Base-by-base conservation (phyloP, 345 rosid genomes). In the Moringa oleifera region DNA sequence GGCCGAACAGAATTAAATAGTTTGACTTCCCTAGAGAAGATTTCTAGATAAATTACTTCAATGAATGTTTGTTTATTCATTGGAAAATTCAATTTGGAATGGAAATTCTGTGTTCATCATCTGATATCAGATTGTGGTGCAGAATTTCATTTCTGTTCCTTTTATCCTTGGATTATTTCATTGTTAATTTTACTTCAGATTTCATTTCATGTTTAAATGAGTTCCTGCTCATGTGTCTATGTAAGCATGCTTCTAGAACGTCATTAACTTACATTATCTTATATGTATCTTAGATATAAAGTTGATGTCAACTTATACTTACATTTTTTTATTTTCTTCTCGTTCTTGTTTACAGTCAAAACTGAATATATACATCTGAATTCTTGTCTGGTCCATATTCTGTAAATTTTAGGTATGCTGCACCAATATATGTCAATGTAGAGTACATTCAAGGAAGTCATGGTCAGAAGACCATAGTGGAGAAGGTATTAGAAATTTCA, bases 391-490 rank as follows among this genome's bases (percentile, higher is more conserved):
- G 53, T 57, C 31, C 47, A 58, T 52, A 18, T 66, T 61, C 31
- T 61, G 55, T 59, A 51, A 58, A 58, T 70, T 63, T 58, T 70
- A 89, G 97, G 59, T 92, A 90, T 80, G 79, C 96, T 65, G 97
- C 97, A 36, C 98, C 97, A 20, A 83, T 93, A 65, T 62, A 62
- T 55, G 97, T 84, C 56, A 68, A 88, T 70, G 80, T 93, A 58
- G 97, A 89, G 71, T 87, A 83, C 69, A 81, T 73, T 71, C 62
- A 77, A 46, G 85, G 85, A 69, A 79, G 81, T 68, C 80, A 73
- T 62, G 79, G 71, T 51, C 71, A 78, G 41, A 80, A 73, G 60
- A n/a, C 57, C 41, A 55, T 5, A 64, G 54, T 53, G 55, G 69
- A 60, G 13, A 92, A 81, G 98, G 98, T 91, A 78, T 70, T 24